phyloP scores from a whole-genome alignment of 2,329 filamentous ascomycete species.

The Aspergillus niger region DNA sequence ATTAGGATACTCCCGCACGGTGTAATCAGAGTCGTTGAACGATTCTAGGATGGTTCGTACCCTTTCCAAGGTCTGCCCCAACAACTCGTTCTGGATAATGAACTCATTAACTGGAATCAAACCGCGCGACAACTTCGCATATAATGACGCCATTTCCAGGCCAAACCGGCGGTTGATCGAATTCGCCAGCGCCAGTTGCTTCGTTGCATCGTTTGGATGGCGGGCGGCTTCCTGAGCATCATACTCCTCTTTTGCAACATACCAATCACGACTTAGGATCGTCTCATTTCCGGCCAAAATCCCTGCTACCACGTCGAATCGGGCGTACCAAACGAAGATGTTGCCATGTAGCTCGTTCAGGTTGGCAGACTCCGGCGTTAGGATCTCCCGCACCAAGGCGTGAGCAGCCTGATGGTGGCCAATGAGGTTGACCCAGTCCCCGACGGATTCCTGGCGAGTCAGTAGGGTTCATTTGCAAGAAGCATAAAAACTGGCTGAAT shows the following conservation, averaged over 20 bases:
- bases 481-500: constrained; percentile 1
- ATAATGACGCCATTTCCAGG: constrained; percentile 77
- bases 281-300: constrained; percentile 79
- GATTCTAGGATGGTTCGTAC: constrained; percentile 59
- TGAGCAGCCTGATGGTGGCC: constrained; percentile 90
- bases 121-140: constrained; percentile 66
- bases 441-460: constrained; percentile 74
- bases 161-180: constrained; percentile 71
- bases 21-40: constrained; percentile 62
- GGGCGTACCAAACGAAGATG: constrained; percentile 83
- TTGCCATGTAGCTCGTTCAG: constrained; percentile 70
- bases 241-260: constrained; percentile 64
- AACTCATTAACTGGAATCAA: constrained; percentile 69
- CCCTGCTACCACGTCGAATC: constrained; percentile 83
- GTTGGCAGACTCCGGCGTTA: constrained; percentile 73
- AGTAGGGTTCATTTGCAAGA: constrained; percentile 4
- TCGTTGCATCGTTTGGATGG: constrained; percentile 64
- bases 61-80: constrained; percentile 48
- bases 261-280: constrained; percentile 77
- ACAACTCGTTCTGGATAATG: constrained; percentile 58
- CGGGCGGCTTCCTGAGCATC: constrained; percentile 60
- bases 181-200: constrained; percentile 68
- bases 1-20: constrained; percentile 65
- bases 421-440: constrained; percentile 92
- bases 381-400: constrained; percentile 75